Evolutionary conservation across 2,329 filamentous ascomycete genomes (phyloP), one percentile per base, ranked within the genome.

Genomic region (Talaromyces albobiverticillius): DNA sequence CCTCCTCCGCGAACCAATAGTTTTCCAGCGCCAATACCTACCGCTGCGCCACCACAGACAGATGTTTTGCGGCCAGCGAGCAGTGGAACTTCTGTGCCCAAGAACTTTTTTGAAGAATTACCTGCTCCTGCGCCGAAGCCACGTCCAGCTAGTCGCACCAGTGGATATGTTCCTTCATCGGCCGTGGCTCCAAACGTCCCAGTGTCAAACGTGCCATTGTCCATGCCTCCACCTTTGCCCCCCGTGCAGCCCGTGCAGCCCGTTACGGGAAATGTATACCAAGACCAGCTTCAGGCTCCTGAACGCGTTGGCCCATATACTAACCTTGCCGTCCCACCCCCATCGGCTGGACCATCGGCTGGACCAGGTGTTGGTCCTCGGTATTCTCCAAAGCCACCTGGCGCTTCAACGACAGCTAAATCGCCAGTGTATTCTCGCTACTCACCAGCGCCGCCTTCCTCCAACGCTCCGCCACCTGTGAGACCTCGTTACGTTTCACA

Each of bases 81-180:
- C 10, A 58, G 43, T 45, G 51, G 64, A 20, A 57, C 50, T 25
- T 51, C 64, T 34, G 62, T 67, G 4, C 61, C 67, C 1, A 72
- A 71, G 56, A 84, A 80, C 61, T 93, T 93, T 67, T 93, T 91
- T 60, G 89, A 92, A 69, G 89, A 93, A 52, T 76, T 93, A 20
- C 89, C 53, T 36, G 42, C 89, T 1, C 70, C 87, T 49, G 70
- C 79, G 1, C 71, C 81, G 3, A 86, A 79, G 64, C 80, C 84
- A n/a, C 81, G 86, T 23, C 82, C 84, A 16, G 77, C 79, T 22
- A 72, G 66, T 53, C 64, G 68, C 20, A 42, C 41, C 16, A 74
- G 72, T 5, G 70, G 73, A 53, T 74, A 75, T 59, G 67, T 70
- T 40, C 70, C 74, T 42, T 67, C 69, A 36, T 65, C 68, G 10